Evolutionary conservation across 768 basidiomycete genomes (phyloP).

Genomic region (Boletus fagicola): DNA sequence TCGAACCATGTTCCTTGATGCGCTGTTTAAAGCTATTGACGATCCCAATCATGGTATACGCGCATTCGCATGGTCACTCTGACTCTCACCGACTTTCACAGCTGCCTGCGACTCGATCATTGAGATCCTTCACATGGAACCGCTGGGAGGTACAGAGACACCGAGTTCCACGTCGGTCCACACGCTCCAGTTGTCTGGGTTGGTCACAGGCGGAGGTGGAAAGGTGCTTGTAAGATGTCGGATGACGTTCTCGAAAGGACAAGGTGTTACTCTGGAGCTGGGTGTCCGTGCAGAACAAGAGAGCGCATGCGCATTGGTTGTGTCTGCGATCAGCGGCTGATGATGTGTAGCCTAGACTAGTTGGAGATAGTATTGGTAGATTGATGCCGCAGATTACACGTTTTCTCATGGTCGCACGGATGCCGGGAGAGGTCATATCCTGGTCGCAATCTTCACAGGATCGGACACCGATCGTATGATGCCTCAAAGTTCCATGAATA

Average conservation of each 20-base stretch:
- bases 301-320: slow-evolving; percentile 80
- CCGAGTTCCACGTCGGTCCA: slow-evolving; percentile 86
- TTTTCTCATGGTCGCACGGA: slow-evolving; percentile 18
- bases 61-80: slow-evolving; percentile 12
- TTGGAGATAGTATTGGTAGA: slow-evolving; percentile 5
- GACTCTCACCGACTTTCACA: slow-evolving; percentile 32
- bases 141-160: slow-evolving; percentile 85
- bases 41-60: slow-evolving; percentile 16
- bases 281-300: slow-evolving; percentile 89
- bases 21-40: slow-evolving; percentile 14
- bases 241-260: slow-evolving; percentile 90
- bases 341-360: slow-evolving; percentile 1
- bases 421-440: not conserved
- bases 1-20: slow-evolving; percentile 15
- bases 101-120: slow-evolving; percentile 96
- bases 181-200: slow-evolving; percentile 88
- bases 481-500: slow-evolving; percentile 10
- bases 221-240: slow-evolving; percentile 92
- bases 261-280: slow-evolving; percentile 92
- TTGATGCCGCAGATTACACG: slow-evolving; percentile 1
- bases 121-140: slow-evolving; percentile 96
- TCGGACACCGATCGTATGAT: not conserved
- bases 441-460: slow-evolving; percentile 3
- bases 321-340: slow-evolving; percentile 82
- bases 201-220: slow-evolving; percentile 91